These are phyloP conservation scores for Trametes coccinea DNA, from an alignment of 768 basidiomycete genomes.

Conservation along the genomic window DNA sequence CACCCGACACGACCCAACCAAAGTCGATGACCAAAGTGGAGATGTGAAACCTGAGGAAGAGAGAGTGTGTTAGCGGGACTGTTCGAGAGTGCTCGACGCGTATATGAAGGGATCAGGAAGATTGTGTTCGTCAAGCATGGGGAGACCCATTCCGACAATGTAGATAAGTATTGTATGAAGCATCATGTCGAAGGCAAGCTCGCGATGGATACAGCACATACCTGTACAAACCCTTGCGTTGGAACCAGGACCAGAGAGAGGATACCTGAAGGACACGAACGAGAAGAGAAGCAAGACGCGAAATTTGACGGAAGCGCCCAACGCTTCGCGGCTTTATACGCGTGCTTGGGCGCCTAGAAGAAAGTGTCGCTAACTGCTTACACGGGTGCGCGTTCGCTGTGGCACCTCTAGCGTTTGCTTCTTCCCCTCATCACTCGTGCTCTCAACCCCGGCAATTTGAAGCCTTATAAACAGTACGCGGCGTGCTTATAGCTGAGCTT, in stretches of 20 bases:
- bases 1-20: background rate
- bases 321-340: constrained; percentile 7
- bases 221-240: background rate
- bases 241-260: too few relatives aligned
- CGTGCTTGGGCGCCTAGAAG: constrained; percentile 2
- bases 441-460: background rate
- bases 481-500: background rate
- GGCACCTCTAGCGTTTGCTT: background rate
- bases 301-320: constrained; percentile 10
- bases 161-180: constrained; percentile 67
- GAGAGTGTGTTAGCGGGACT: background rate
- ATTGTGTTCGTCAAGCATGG: constrained; percentile 51
- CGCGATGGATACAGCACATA: background rate
- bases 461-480: background rate
- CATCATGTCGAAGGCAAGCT: constrained; percentile 47
- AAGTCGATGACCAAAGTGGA: background rate
- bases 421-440: background rate
- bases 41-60: background rate
- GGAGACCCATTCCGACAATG: constrained; percentile 77
- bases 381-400: background rate
- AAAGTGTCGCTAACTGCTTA: background rate
- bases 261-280: background rate
- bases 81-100: background rate
- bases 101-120: constrained; percentile 21
- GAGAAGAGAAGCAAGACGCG: constrained; percentile 2